These are phyloP conservation scores for Neonectria neomacrospora DNA, from an alignment of 2,329 filamentous ascomycete species.

Conservation along the genomic window DNA sequence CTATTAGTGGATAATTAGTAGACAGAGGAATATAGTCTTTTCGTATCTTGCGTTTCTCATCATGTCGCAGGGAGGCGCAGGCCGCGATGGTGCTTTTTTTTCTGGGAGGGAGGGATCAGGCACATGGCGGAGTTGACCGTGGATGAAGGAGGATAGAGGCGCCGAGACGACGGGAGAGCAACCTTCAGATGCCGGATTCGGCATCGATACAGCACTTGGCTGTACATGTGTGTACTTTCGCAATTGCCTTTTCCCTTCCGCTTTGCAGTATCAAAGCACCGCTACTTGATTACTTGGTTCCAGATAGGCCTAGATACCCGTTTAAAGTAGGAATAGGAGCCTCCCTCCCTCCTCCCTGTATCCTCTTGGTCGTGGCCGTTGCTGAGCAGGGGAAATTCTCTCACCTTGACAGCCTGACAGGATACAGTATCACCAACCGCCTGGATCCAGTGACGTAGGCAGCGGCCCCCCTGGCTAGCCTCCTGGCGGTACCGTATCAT, in stretches of 20 bases:
- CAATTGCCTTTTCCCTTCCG: neutral
- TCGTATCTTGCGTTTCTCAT: neutral
- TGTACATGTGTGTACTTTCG: neutral
- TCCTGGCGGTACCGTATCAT: neutral
- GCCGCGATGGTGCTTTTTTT: neutral
- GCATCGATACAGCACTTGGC: neutral
- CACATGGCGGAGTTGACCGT: neutral
- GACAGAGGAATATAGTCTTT: neutral
- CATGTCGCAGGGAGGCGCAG: constrained; percentile 6
- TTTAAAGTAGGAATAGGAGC: neutral
- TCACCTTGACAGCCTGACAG: neutral
- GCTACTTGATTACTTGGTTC: neutral
- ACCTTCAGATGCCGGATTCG: constrained; percentile 1
- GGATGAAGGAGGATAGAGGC: neutral
- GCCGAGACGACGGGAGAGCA: neutral
- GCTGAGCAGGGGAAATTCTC: neutral
- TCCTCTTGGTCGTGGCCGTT: neutral
- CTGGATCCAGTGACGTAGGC: neutral
- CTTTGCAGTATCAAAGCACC: neutral
- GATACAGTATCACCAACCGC: no score
- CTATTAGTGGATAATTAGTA: neutral
- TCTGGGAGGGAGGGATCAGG: neutral
- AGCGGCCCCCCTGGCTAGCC: neutral
- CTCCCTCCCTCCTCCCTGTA: neutral
- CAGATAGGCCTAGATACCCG: constrained; percentile 6